phyloP scores from a whole-genome alignment of 2,329 filamentous ascomycete species.

The Bipolaris sorokiniana region DNA sequence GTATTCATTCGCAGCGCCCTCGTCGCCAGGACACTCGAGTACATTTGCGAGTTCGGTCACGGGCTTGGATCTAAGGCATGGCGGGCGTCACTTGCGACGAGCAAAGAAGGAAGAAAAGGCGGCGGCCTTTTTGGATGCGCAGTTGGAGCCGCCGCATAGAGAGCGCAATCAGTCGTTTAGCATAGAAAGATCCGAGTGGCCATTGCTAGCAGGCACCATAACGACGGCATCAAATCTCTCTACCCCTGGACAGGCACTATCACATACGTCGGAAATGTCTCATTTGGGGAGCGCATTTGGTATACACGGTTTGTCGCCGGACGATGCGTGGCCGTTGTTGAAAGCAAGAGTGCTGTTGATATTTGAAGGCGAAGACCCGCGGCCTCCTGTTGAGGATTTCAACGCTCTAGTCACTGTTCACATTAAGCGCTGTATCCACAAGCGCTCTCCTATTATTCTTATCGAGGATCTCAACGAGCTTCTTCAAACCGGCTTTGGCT shows the following conservation, averaged over 20 bases:
- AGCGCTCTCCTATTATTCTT: constrained; percentile 71
- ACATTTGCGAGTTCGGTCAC: constrained; percentile 84
- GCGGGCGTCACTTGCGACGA: constrained; percentile 75
- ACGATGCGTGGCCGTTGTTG: constrained; percentile 83
- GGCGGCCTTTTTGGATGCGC: constrained; percentile 45
- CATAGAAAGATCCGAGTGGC: constrained; percentile 49
- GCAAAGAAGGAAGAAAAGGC: constrained; percentile 66
- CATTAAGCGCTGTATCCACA: constrained; percentile 77
- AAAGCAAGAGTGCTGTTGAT: constrained; percentile 77
- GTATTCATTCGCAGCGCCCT: constrained; percentile 78
- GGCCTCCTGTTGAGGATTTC: constrained; percentile 82
- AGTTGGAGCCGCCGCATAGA: constrained; percentile 41
- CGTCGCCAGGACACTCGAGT: constrained; percentile 70
- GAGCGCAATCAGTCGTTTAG: constrained; percentile 50
- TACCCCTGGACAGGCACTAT: constrained; percentile 37
- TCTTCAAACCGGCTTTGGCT: constrained; percentile 80
- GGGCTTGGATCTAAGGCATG: constrained; percentile 78
- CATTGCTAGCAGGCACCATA: constrained; percentile 31
- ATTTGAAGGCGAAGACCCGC: constrained; percentile 80
- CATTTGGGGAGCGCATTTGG: constrained; percentile 56
- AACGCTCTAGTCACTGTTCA: constrained; percentile 81
- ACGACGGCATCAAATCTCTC: constrained; percentile 30
- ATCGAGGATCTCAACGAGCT: constrained; percentile 79
- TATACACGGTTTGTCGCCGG: constrained; percentile 58
- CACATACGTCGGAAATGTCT: constrained; percentile 50